Evolutionary conservation across 2,329 filamentous ascomycete genomes (phyloP), one percentile per base, ranked within the genome.

Genomic region (Fusarium albosuccineum): DNA sequence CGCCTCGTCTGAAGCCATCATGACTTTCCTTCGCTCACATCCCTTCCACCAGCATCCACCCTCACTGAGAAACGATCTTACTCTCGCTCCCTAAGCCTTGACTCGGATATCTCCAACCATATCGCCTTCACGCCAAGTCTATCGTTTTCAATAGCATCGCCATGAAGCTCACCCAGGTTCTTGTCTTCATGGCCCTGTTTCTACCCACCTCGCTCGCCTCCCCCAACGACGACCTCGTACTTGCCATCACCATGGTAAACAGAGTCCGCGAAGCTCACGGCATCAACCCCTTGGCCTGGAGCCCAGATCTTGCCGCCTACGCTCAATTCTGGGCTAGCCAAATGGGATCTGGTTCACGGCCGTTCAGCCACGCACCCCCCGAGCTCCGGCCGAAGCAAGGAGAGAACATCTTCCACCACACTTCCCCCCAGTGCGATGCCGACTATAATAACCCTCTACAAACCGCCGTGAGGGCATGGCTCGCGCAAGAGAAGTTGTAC

Each of bases 321-420:
- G 77, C 78, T 26, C 73, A 75, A 48, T 74, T 71, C 29, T 80
- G 76, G 78, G 78, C 76, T 13, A 72, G 75, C 44, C 66, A 76
- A 37, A 76, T 80, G 70, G 77, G 70, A 3, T 67, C 71, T 14
- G 72, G 69, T 7, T 59, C 62, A n/a, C 70, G 70, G 29, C 70
- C 73, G 4, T 78, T 79, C 54, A 63, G 71, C 40, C 78, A 79
- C 53, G 74, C 77, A 5, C 67, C 74, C 9, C 71, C 71, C 3
- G 50, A 67, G 33, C 70, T 73, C 13, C 75, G 78, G 4, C 76
- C 75, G 4, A 60, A 66, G n/a, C 77, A 80, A 46, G 77, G 78
- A 40, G 78, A 80, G 58, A 77, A 70, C 13, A 70, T 79, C 36
- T 78, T 75, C 57, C 73, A 75, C 30, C 71, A 77, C 36, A 66